Evolutionary conservation across 768 basidiomycete species (phyloP), one percentile per base, ranked within the genome.

Genomic region (Amanita fuliginea): DNA sequence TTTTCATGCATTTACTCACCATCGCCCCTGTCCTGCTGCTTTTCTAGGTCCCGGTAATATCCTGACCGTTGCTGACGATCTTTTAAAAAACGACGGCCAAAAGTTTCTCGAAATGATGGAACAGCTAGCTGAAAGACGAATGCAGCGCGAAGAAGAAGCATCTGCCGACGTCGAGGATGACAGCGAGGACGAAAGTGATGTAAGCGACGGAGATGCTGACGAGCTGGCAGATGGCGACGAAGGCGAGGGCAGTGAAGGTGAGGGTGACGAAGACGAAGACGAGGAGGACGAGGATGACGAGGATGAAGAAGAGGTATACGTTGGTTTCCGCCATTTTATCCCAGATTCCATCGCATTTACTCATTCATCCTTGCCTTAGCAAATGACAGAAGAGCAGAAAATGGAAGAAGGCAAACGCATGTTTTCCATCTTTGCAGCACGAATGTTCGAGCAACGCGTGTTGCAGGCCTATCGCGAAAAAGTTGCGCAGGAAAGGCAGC

Each of bases 21-120:
- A 51, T 45, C 47, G 51, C 34, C 22, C 37, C 19, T 49, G 39
- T 49, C 40, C 41, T 49, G 47, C 47, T 53, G 53, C 51, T 55
- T 56, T 54, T 59, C 48, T 56, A 86, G 85, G 83, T 49, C 83
- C 83, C 64, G 93, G 90, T 59, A 94, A 93, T 59, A 97, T 99
- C 62, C 75, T 99, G 40, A 99, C 96, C 18, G 95, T 99, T 47
- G 96, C 96, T 41, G 96, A 99, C 62, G 96, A 99, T 68, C 78
- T 99, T 40, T 75, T 99, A 58, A 96, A 96, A 74, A 98, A 98
- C 59, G 94, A 99, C 60, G 95, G 95, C 2, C 90, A 93, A 60
- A 97, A 96, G 71, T 99, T 99, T 71, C 70, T 99, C 58, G 96
- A 99, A 72, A 99, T 99, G 96, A 99, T 99, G 96, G 96, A 98